Base-by-base conservation (phyloP, 495 filamentous ascomycete species). In the Aspergillus olivimuriae region DNA sequence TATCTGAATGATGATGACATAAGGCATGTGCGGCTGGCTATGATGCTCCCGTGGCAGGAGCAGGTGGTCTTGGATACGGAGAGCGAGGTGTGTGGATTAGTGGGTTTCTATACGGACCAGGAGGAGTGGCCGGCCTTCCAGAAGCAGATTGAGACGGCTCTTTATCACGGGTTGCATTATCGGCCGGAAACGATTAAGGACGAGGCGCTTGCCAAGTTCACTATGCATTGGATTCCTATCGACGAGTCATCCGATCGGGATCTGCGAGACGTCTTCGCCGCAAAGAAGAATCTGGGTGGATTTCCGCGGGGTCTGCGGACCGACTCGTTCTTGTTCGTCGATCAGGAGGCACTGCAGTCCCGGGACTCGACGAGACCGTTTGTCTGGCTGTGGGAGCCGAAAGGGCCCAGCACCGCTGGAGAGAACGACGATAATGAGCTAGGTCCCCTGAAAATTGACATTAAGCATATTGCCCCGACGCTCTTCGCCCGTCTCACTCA, bases 381-480 rank as follows among this genome's bases (percentile, higher is more conserved):
- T 45, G 21, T 40, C 43, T 46, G 37, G 48, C 32, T 39, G 34
- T 31, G 26, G 20, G 43, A 51, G 11, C 34, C 43, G 37, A 26
- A 51, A 23, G 19, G 32, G 35, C 33, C 33, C 14, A 18, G 22
- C 18, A 5, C 33, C 12, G 18, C 44, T 19, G 34, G 40, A 19
- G 18, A n/a, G 8, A 16, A 46, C 11, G 22, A 18, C 23, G 14
- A 42, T n/a, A 9, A 34, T 39, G 4, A 44, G 22, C 14, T 24
- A 17, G 12, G 14, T 4, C 23, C 34, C n/a, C 43, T 46, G 11
- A 51, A 46, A 28, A 39, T 51, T 26, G 36, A 41, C 30, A 51
- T 51, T 32, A 51, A 51, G 39, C 48, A 51, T 43, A 51, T 46
- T 17, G 42, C 43, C 14, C 48, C 43, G 37, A 46, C 48, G 20